phyloP scores from a whole-genome alignment of 2,329 filamentous ascomycete species.

The Fusarium sp. region DNA sequence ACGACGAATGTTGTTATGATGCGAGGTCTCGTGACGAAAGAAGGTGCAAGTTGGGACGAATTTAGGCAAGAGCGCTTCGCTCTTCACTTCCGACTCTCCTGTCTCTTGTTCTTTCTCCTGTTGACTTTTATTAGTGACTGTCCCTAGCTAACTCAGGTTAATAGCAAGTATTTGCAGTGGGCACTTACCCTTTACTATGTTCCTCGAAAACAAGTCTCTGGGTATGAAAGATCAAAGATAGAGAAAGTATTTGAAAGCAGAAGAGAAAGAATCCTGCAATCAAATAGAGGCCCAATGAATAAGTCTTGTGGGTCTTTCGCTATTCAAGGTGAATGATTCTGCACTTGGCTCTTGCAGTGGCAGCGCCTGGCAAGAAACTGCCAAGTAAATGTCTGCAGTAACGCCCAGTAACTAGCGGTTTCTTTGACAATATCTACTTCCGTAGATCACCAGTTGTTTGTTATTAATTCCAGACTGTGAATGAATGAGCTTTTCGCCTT shows the following conservation, averaged over 20 bases:
- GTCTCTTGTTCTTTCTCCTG: slow-evolving; percentile 14
- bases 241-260: not conserved
- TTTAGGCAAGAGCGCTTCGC: slow-evolving; percentile 19
- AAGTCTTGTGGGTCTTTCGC: slow-evolving; percentile 10
- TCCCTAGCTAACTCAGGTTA: not conserved
- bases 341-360: slow-evolving; percentile 29
- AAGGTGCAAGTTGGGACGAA: slow-evolving; percentile 26
- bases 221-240: not conserved
- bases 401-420: slow-evolving; percentile 2
- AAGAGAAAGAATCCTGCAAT: not conserved
- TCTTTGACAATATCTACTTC: not conserved
- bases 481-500: slow-evolving; percentile 6
- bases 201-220: not conserved
- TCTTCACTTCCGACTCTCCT: not conserved
- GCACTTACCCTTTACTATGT: slow-evolving; percentile 14
- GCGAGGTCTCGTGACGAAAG: slow-evolving; percentile 9
- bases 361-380: slow-evolving; percentile 31
- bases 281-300: not conserved
- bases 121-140: slow-evolving; percentile 1
- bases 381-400: slow-evolving; percentile 11
- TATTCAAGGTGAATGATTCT: not conserved
- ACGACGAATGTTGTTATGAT: slow-evolving; percentile 1
- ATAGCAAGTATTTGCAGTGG: not conserved
- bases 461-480: not conserved
- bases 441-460: not conserved